phyloP scores from a whole-genome alignment of 805 yeast genomes.

The Wickerhamia fluorescens region DNA sequence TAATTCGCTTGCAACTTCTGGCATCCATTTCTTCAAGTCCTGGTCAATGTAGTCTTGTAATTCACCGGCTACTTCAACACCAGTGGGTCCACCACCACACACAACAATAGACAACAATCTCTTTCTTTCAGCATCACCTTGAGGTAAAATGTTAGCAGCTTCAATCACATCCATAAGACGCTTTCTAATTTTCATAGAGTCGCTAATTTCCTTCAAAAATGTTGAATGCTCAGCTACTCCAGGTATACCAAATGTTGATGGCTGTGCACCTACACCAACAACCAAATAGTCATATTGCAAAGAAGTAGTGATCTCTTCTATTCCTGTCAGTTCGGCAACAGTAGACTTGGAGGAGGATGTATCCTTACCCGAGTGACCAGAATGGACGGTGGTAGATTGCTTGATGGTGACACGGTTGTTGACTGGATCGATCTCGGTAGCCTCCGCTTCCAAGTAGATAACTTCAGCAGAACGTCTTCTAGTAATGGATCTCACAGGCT shows the following conservation, averaged over 20 bases:
- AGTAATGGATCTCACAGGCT: constrained; percentile 83
- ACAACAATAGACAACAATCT: constrained; percentile 83
- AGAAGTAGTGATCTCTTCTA: constrained; percentile 39
- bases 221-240: constrained; percentile 88
- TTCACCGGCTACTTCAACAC: constrained; percentile 97
- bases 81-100: constrained; percentile 99
- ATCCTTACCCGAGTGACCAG: constrained; percentile 48
- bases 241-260: constrained; percentile 90
- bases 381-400: constrained; percentile 49
- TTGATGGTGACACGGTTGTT: constrained; percentile 58
- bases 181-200: constrained; percentile 76
- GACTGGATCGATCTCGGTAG: constrained; percentile 71
- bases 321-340: constrained; percentile 32
- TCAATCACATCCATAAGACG: constrained; percentile 83
- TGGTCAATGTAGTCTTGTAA: constrained; percentile 90
- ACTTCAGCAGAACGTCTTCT: constrained; percentile 75
- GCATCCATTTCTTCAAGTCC: constrained; percentile 85
- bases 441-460: constrained; percentile 83
- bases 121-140: constrained; percentile 70
- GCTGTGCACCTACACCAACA: constrained; percentile 91
- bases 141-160: constrained; percentile 76
- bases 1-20: constrained; percentile 75
- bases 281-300: constrained; percentile 75
- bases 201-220: constrained; percentile 84
- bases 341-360: constrained; percentile 37